These are phyloP conservation scores for Saccharomyces mikatae DNA, from an alignment of 805 yeast species.

Conservation along the genomic window DNA sequence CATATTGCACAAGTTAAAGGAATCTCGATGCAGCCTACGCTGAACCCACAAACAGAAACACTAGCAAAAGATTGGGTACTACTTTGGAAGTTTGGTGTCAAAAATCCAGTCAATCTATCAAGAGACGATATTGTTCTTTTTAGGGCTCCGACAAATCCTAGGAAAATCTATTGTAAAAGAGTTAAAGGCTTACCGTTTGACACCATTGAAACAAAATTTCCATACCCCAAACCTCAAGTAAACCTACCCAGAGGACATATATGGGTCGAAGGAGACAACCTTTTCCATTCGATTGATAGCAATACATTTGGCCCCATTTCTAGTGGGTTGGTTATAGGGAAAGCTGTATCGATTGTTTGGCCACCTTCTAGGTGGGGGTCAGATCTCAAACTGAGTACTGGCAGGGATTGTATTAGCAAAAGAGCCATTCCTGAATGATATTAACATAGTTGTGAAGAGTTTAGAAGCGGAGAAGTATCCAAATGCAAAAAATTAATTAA, in stretches of 20 bases:
- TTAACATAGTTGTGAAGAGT: constrained; percentile 2
- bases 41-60: constrained; percentile 55
- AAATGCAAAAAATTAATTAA: not conserved
- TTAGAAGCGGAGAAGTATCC: not conserved
- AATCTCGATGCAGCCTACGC: constrained; percentile 79
- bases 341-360: constrained; percentile 60
- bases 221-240: constrained; percentile 53
- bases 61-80: constrained; percentile 52
- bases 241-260: constrained; percentile 69
- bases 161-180: constrained; percentile 67
- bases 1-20: constrained; percentile 74
- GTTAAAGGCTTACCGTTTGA: constrained; percentile 74
- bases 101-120: constrained; percentile 38
- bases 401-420: constrained; percentile 14
- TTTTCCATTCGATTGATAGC: constrained; percentile 70
- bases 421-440: not conserved
- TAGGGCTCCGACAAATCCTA: constrained; percentile 76
- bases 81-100: constrained; percentile 56
- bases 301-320: constrained; percentile 86
- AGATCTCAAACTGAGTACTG: constrained; percentile 17
- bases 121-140: constrained; percentile 70
- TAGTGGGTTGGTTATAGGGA: constrained; percentile 71
- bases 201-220: constrained; percentile 48
- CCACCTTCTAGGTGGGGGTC: constrained; percentile 53
- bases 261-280: constrained; percentile 94